These are phyloP conservation scores for Setaria italica DNA, from an alignment of 202 grass and related monocot genomes.

Conservation along the genomic window DNA sequence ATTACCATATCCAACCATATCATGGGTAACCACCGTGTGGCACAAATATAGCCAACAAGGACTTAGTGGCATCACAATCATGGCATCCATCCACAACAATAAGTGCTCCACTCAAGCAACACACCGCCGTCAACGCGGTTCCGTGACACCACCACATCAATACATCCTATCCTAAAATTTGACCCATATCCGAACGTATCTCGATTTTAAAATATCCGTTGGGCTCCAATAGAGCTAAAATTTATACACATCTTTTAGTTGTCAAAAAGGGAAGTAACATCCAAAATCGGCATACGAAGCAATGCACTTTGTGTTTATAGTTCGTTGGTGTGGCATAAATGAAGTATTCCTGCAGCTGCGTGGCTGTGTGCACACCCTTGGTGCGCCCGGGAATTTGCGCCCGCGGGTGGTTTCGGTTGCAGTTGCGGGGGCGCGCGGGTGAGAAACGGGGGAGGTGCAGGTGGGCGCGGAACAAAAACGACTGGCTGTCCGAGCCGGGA, in stretches of 20 bases:
- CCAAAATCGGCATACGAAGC: not conserved
- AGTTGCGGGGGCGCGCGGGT: conserved; percentile 11
- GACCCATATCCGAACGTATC: no score
- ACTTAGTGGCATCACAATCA: conserved; percentile 27
- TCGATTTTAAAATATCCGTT: not conserved
- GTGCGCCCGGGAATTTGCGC: not conserved
- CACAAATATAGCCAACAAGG: not conserved
- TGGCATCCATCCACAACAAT: not conserved
- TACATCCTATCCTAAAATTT: not conserved
- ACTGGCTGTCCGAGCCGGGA: conserved; percentile 42
- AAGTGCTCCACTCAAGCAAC: conserved; percentile 8
- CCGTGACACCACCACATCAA: not conserved
- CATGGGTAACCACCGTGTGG: not conserved
- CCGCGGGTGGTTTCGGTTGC: conserved; percentile 13
- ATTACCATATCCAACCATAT: not conserved
- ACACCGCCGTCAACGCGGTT: not conserved
- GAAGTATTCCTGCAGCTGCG: not conserved
- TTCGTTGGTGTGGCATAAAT: not conserved
- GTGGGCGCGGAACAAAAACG: conserved; percentile 46
- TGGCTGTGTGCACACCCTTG: not conserved
- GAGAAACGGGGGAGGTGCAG: not conserved
- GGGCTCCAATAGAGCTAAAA: no score
- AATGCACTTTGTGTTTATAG: not conserved
- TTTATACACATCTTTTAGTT: no score
- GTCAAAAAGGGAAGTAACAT: not conserved